Evolutionary conservation across 805 yeast species (phyloP), one percentile per base, ranked within the genome.

Genomic region (Candida verbasci): DNA sequence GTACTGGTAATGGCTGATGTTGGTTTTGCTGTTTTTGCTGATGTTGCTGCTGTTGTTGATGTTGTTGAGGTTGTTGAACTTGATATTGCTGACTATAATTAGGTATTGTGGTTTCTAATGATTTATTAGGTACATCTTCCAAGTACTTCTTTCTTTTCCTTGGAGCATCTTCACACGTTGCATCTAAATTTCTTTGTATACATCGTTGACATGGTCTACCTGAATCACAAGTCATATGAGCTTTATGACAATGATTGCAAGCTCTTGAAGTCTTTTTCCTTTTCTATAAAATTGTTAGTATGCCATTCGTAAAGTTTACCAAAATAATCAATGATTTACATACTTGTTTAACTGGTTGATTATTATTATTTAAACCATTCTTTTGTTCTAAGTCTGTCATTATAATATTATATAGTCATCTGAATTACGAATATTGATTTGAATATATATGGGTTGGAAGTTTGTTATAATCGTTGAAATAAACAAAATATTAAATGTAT

Each of bases 191-290:
- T 50, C 87, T 70, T 20, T 68, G 68, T 3, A 82, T 56, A 57
- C 98, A 91, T 34, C 96, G 59, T 37, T 72, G 71, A 51, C 98
- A 91, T 0, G 95, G 95, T 25, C 95, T 75, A 53, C 64, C 73
- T 39, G 80, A 76, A 48, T 89, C 96, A 58, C 98, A 91, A 0
- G 97, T 86, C 70, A 89, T 77, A 56, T 91, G 98, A 2, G 95
- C 85, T 49, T 79, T 76, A 42, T 89, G 88, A 54, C 98, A 91
- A 60, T 89, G 93, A 27, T 77, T 76, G 49, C 98, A 91, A 4
- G 98, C 97, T 39, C 95, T 69, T 6, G 80, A 69, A 0, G 93
- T 89, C 54, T 89, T 89, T 50, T 74, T 73, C 28, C 71, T 49
- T 44, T 56, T 62, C 65, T 59, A 30, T n/a, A 22, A 17, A 17